Evolutionary conservation across 1,284 basidiomycete genomes (phyloP), one percentile per base, ranked within the genome.

Genomic region (Inonotus hispidus): DNA sequence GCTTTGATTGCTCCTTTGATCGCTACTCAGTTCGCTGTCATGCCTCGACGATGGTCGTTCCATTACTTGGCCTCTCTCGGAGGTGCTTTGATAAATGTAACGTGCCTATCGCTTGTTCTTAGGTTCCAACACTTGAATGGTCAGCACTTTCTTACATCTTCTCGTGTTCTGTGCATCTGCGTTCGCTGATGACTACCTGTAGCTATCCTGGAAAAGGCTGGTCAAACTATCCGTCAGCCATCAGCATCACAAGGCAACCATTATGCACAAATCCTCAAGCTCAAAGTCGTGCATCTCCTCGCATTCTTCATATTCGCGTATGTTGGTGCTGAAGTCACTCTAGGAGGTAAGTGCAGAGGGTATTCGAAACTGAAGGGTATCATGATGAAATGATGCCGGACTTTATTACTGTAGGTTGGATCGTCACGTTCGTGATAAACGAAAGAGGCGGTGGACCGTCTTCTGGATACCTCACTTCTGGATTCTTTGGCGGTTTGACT

Each of bases 41-140:
- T 76, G 43, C 7, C 41, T 21, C 68, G 62, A 0, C 73, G 71
- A 56, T 85, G 84, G 79, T 88, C 85, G 8, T 83, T 83, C 67
- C 84, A 88, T 69, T 91, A 83, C 69, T 74, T 88, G 10, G 74
- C 75, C 10, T 87, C 85, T 0, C 71, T 89, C 2, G 82, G 79
- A 1, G 63, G 90, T 16, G 81, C 84, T 0, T 53, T 79, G 14
- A 58, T 73, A 25, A 87, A 84, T 56, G 71, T 74, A 0, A 32
- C 74, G 6, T 38, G 76, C 1, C 67, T 88, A 13, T 61, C 78
- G 10, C 37, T 52, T 23, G 79, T 84, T 0, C 88, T 90, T 72
- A 75, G 77, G 7, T 71, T 83, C 16, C 79, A 81, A 64, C 76
- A 70, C 3, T 83, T 85, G 65, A 82, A 88, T 54, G 76, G 83